phyloP scores from a whole-genome alignment of 2,329 filamentous ascomycete species.

The Eutypella sp. region DNA sequence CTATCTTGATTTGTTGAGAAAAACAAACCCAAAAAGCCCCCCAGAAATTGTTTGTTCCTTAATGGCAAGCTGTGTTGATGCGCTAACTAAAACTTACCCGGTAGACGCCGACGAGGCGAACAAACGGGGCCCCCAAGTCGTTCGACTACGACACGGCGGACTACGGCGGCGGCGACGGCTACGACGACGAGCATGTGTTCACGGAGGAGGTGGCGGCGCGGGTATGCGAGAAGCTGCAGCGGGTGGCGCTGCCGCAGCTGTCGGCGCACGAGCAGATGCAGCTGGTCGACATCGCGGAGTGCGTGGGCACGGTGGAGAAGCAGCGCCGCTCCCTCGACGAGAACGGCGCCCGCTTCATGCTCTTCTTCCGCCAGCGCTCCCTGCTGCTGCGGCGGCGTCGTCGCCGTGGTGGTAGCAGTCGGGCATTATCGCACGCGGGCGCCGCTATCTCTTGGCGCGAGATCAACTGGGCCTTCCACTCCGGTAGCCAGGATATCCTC shows the following conservation, averaged over 20 bases:
- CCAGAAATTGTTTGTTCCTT: not conserved
- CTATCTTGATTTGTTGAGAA: not conserved
- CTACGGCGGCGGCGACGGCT: constrained; percentile 54
- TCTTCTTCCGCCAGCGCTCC: constrained; percentile 80
- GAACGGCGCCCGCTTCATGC: constrained; percentile 80
- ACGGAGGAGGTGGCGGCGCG: constrained; percentile 64
- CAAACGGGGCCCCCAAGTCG: too few species aligned
- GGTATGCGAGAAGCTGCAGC: constrained; percentile 73
- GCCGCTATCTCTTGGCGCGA: constrained; percentile 70
- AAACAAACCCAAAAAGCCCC: too few species aligned
- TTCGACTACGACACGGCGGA: constrained; percentile 57
- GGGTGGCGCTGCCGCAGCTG: constrained; percentile 70
- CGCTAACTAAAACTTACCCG: not conserved
- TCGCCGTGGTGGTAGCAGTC: not conserved
- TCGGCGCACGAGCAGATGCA: constrained; percentile 84
- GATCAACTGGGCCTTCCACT: constrained; percentile 82
- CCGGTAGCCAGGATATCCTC: constrained; percentile 82
- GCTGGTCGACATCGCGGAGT: constrained; percentile 78
- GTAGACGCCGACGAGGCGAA: too few species aligned
- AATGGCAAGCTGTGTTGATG: too few species aligned
- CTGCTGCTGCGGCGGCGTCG: constrained; percentile 48
- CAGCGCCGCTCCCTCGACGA: constrained; percentile 86
- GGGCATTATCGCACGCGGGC: too few species aligned
- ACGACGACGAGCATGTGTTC: constrained; percentile 60
- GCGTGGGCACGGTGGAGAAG: constrained; percentile 75